A percentile compares a stretch with the other conserved stretches of the same genome.
phyloP scores from a whole-genome alignment of 345 rosid species.

The Dipteronia sinensis region DNA sequence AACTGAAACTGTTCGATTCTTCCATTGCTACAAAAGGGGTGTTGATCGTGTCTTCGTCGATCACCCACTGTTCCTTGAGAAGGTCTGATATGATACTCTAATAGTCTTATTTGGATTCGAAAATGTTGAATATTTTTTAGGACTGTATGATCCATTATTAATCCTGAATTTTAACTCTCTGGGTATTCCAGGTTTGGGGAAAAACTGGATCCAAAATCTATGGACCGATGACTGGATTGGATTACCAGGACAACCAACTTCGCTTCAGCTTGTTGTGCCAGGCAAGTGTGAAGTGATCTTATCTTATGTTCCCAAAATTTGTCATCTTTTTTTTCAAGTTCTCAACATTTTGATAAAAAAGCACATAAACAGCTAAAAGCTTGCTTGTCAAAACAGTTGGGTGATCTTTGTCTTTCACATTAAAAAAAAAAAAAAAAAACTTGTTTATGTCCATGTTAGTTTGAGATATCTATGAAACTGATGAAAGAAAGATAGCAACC shows the following conservation, averaged over 20 bases:
- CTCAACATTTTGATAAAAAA: not conserved
- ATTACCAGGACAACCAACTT: constrained; percentile 84
- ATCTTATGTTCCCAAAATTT: not conserved
- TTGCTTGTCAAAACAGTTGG: not conserved
- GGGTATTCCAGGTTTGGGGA: constrained; percentile 68
- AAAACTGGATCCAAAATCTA: constrained; percentile 88
- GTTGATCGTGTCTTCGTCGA: constrained; percentile 93
- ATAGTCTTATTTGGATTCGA: not conserved
- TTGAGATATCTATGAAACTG: not conserved
- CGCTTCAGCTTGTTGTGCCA: constrained; percentile 84
- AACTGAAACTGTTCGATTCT: constrained; percentile 71
- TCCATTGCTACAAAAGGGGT: constrained; percentile 88
- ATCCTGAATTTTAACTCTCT: constrained; percentile 22
- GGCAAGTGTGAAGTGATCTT: constrained; percentile 39
- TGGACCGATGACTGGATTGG: constrained; percentile 75
- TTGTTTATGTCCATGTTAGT: not conserved
- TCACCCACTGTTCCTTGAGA: constrained; percentile 88
- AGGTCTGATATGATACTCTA: constrained; percentile 43
- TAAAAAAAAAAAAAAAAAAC: too few relatives aligned
- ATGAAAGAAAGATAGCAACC: not conserved
- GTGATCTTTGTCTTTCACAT: not conserved
- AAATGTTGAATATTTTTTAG: not conserved
- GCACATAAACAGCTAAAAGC: not conserved
- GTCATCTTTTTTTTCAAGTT: not conserved
- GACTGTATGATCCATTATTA: not conserved